Evolutionary conservation across 2,329 filamentous ascomycete species (phyloP), one percentile per base, ranked within the genome.

Genomic region (Clonostachys byssicola): DNA sequence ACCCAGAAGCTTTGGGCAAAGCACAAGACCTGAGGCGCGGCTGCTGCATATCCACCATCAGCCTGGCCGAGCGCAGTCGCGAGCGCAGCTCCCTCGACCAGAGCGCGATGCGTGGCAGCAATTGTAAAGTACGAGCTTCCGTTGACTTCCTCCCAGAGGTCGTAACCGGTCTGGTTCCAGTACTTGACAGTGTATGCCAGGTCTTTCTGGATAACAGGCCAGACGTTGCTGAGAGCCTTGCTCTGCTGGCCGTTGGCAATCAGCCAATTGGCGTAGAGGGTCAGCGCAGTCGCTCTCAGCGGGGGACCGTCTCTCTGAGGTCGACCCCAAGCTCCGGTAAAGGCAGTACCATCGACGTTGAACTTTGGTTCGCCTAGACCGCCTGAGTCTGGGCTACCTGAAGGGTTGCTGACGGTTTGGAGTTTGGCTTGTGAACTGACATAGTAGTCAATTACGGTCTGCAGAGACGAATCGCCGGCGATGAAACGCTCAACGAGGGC

Each of bases 141-240:
- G 20, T 74, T 71, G 13, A 92, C 80, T 62, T 94, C 89, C 62
- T 94, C 89, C 89, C 89, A 94, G 4, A 95, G 75, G 62, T 95
- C 89, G 57, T 83, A 94, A 6, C 78, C 78, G 0, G 77, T 79
- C 52, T 73, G 64, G 59, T 80, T 81, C 81, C 85, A 89, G 68
- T 89, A 88, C 58, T 89, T 80, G 2, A 82, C 77, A 7, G 89
- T 82, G 52, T 92, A 94, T 41, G 75, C 76, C 34, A 95, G 74
- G 57, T 94, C 89, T 54, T 91, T 92, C 43, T 75, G 73, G 42
- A 91, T 79, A 45, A 92, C 72, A 3, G 88, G 88, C 87, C 87
- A 92, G 40, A 88, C 69, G 41, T 78, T 73, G 42, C 70, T 62
- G 5, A 64, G 66, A 3, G 80, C 84, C 1, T 77, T 78, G 3